Evolutionary conservation across 805 yeast genomes (phyloP), one percentile per base, ranked within the genome.

Genomic region (Nakazawaea anatomiae): DNA sequence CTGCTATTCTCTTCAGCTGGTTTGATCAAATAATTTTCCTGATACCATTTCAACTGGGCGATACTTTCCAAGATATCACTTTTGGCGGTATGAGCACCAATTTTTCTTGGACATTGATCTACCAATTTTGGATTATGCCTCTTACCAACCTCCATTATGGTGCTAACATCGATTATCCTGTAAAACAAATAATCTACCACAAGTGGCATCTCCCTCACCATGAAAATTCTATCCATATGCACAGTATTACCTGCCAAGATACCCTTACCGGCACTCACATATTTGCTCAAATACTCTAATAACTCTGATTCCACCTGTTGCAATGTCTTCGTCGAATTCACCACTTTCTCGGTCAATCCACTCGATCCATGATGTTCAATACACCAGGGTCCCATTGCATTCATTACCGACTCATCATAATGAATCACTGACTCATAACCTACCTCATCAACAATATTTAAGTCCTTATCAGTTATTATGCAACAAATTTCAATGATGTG

Each of bases 401-500:
- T 86, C 74, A 94, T 72, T 1, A 73, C 71, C 7, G 68, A 68
- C 50, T 81, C 71, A 35, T 85, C 84, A 55, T 78, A 82, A 61
- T 87, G 89, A 9, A 94, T 75, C 1, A 89, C 91, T 18, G 89
- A 79, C 60, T 91, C 96, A 62, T 82, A 94, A 1, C 96, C 96
- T 4, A 66, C 59, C 27, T 74, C 75, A 51, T 89, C 95, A 1
- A 89, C 69, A 3, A 88, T 59, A 49, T 87, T 79, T 54, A 94
- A 74, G 53, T 89, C 70, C 8, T 87, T 89, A 61, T 92, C 96
- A 1, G 99, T 94, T 44, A 94, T 74, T 39, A 92, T 71, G 64
- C 97, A 90, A 64, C 97, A 89, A 30, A 94, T 83, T 67, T 94
- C 99, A 53, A 94, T 87, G 58, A 94, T 91, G 52, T 78, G 81